Conservation (phyloP, 305 asterid species). For the Fraxinus sp. region DNA sequence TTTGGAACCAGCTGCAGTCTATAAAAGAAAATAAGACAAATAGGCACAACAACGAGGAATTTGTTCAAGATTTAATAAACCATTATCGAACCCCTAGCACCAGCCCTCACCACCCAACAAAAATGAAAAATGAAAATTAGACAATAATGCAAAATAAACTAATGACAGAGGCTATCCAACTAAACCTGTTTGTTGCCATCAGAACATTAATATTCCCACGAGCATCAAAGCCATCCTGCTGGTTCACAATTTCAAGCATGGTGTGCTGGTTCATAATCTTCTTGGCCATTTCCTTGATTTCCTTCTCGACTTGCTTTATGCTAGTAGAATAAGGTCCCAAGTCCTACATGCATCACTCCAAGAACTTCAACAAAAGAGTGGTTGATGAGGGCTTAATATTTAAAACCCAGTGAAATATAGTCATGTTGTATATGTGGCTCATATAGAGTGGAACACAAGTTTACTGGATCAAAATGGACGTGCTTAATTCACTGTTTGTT, state of each 20-base stretch:
- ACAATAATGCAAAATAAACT: background rate
- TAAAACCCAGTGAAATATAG: too few relatives aligned
- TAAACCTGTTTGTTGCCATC: slow-evolving; percentile 62
- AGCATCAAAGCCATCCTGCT: slow-evolving; percentile 96
- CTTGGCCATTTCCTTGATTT: too few relatives aligned
- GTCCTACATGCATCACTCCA: too few relatives aligned
- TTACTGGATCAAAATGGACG: too few relatives aligned
- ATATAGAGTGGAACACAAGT: too few relatives aligned
- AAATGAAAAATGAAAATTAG: background rate
- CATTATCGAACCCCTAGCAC: background rate
- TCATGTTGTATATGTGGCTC: too few relatives aligned
- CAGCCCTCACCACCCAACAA: background rate
- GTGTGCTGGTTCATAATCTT: slow-evolving; percentile 51
- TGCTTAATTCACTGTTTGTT: too few relatives aligned
- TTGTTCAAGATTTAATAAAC: too few relatives aligned
- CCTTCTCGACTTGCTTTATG: too few relatives aligned
- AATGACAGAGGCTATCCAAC: slow-evolving; percentile 9
- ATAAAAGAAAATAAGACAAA: background rate
- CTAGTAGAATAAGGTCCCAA: too few relatives aligned
- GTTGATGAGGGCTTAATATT: too few relatives aligned
- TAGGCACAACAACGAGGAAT: background rate
- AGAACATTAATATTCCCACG: slow-evolving; percentile 75
- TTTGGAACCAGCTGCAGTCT: background rate
- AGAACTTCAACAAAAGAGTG: too few relatives aligned
- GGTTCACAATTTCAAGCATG: slow-evolving; percentile 96